These are phyloP conservation scores for Arabidopsis arenosa DNA, from an alignment of 345 rosid species.

Conservation along the genomic window DNA sequence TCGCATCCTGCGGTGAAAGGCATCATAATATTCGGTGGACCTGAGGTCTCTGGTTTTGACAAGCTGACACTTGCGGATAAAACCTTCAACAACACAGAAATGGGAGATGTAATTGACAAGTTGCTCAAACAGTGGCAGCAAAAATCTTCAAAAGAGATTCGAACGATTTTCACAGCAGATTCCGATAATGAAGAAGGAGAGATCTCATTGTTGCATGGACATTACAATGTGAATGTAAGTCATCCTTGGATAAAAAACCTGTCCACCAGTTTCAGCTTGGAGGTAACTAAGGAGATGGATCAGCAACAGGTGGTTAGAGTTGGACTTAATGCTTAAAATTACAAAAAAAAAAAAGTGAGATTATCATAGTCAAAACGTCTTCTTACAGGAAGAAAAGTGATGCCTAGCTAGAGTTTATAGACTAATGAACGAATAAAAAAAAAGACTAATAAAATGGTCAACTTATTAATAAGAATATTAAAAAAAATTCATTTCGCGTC, in stretches of 20 bases:
- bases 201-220: constrained; percentile 60
- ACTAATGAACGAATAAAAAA: too few relatives aligned
- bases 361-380: background rate
- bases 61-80: constrained; percentile 50
- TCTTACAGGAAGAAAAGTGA: background rate
- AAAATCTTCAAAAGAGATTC: background rate
- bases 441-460: too few relatives aligned
- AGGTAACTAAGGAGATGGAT: constrained; percentile 44
- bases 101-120: constrained; percentile 68
- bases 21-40: constrained; percentile 69
- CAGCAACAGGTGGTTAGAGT: constrained; percentile 31
- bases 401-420: too few relatives aligned
- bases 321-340: constrained; percentile 7
- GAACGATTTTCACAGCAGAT: constrained; percentile 1
- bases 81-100: constrained; percentile 55
- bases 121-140: constrained; percentile 59
- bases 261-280: constrained; percentile 38
- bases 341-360: background rate
- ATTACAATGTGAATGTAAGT: constrained; percentile 49
- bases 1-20: constrained; percentile 74
- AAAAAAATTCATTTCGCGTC: too few relatives aligned
- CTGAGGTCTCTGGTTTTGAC: constrained; percentile 60
- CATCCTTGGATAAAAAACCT: constrained; percentile 44
- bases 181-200: constrained; percentile 45
- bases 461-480: too few relatives aligned